Conservation (phyloP, 345 rosid species). For the Arabis hirsuta region DNA sequence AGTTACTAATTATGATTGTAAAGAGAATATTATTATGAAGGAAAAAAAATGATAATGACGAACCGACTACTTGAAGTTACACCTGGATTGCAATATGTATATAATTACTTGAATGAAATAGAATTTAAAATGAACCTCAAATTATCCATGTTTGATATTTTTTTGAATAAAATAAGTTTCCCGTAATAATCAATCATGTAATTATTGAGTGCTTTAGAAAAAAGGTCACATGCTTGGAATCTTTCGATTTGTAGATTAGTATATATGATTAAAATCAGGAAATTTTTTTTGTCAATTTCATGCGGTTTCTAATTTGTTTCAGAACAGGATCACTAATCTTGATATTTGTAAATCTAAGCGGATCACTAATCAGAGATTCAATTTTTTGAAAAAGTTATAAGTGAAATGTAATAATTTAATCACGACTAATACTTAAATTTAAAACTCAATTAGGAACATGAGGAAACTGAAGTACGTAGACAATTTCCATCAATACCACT, state of each 20-base stretch:
- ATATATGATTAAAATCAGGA: neutral
- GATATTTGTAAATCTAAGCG: neutral
- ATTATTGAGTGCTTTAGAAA: neutral
- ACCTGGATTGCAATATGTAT: slow-evolving; percentile 13
- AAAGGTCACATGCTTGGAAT: slow-evolving; percentile 9
- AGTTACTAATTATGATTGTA: slow-evolving; percentile 2
- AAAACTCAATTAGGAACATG: slow-evolving; percentile 56
- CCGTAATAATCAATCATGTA: slow-evolving; percentile 18
- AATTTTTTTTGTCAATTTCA: too few relatives aligned
- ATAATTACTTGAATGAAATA: neutral
- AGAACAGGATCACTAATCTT: neutral
- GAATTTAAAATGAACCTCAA: neutral
- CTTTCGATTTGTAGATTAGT: slow-evolving; percentile 9
- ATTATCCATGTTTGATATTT: neutral
- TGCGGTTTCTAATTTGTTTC: too few relatives aligned
- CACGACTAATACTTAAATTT: neutral
- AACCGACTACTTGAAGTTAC: slow-evolving; percentile 13
- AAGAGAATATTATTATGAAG: neutral
- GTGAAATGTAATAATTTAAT: neutral
- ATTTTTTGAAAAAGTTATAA: neutral
- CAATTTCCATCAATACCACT: slow-evolving; percentile 68
- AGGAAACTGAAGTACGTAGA: slow-evolving; percentile 73
- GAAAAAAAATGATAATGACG: slow-evolving; percentile 15
- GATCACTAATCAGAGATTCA: neutral
- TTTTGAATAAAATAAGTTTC: too few relatives aligned